Percentiles rank a stretch among this genome's conserved stretches.
Evolutionary conservation across 352 stramenopile genomes (phyloP).

Genomic region (Pythium guiyangense): DNA sequence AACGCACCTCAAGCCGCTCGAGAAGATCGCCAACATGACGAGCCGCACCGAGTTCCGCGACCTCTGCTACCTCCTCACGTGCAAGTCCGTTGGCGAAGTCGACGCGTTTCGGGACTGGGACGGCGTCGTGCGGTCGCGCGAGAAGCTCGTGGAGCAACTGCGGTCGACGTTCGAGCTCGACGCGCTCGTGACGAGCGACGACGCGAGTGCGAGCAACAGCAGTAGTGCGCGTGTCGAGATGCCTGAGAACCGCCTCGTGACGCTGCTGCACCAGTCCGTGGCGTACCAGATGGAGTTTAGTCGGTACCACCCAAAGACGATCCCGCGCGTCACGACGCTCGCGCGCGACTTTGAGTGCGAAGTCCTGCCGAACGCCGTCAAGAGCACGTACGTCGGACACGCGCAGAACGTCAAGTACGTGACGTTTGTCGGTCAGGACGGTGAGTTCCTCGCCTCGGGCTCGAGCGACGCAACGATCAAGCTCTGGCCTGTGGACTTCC

Average conservation of each 20-base stretch:
- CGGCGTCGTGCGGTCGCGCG: slow-evolving; percentile 64
- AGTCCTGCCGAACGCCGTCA: slow-evolving; percentile 81
- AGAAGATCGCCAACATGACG: slow-evolving; percentile 69
- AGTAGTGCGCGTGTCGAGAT: slow-evolving; percentile 29
- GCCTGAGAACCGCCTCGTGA: slow-evolving; percentile 70
- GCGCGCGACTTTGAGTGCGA: slow-evolving; percentile 86
- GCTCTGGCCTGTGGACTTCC: slow-evolving; percentile 77
- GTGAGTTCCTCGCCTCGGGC: slow-evolving; percentile 76
- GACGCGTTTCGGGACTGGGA: slow-evolving; percentile 85
- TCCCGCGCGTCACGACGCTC: slow-evolving; percentile 81
- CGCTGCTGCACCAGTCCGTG: slow-evolving; percentile 81
- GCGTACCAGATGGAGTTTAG: slow-evolving; percentile 90
- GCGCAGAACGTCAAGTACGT: slow-evolving; percentile 88
- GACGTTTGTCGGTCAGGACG: slow-evolving; percentile 81
- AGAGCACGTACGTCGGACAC: slow-evolving; percentile 82
- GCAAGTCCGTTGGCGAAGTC: slow-evolving; percentile 80
- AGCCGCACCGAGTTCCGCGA: slow-evolving; percentile 88
- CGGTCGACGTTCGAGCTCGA: slow-evolving; percentile 79
- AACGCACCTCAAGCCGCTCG: slow-evolving; percentile 84
- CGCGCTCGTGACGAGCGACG: slow-evolving; percentile 50
- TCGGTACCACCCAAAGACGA: slow-evolving; percentile 81
- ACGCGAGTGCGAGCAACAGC: slow-evolving; percentile 6
- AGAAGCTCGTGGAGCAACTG: slow-evolving; percentile 84
- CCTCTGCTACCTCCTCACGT: slow-evolving; percentile 87
- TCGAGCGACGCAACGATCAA: slow-evolving; percentile 87